Base-by-base conservation (phyloP, 2,329 filamentous ascomycete species). In the Fusarium subtropicale region DNA sequence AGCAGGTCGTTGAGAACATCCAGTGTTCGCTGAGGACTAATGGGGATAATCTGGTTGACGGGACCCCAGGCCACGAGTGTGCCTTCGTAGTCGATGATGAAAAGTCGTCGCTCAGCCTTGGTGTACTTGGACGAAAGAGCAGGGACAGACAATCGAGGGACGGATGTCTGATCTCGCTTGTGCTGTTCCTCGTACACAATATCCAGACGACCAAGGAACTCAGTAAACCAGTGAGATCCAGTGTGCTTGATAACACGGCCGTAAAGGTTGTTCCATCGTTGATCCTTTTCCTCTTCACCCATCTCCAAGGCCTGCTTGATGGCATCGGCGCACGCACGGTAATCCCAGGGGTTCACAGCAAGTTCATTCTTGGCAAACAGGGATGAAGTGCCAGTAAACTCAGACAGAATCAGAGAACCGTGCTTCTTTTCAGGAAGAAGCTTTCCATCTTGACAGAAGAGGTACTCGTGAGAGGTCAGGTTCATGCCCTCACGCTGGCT, bases 401-500 rank as follows among this genome's bases (percentile, higher is more conserved):
- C 95, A 68, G 93, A 97, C 56, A 98, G 83, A 69, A 98, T 97
- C 44, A 98, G 85, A 2, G 94, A 94, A 3, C 93, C 93, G 75
- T 96, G 90, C 79, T 93, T 94, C 82, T 94, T 94, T 59, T 90
- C 83, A 4, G 85, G 83, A 66, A 88, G 81, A 53, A 86, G 85
- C 71, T 87, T 88, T 41, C 94, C 94, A 75, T 98, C 95, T 76
- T 98, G 95, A 76, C 94, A 97, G 71, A 93, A 92, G 34, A 97
- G 87, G 76, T 94, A 98, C 78, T 98, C 95, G 77, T 98, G 96
- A 8, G 92, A 94, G 0, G 95, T 97, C 58, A 98, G 81, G 77
- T 97, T 98, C 96, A 98, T 98, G 67, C 95, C 95, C 78, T 98
- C 95, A 54, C 96, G 93, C 73, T 98, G 89, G 76, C 93, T 97